Evolutionary conservation across 352 stramenopile species (phyloP), one percentile per base, ranked within the genome.

Genomic region (Globisporangium nodosum): DNA sequence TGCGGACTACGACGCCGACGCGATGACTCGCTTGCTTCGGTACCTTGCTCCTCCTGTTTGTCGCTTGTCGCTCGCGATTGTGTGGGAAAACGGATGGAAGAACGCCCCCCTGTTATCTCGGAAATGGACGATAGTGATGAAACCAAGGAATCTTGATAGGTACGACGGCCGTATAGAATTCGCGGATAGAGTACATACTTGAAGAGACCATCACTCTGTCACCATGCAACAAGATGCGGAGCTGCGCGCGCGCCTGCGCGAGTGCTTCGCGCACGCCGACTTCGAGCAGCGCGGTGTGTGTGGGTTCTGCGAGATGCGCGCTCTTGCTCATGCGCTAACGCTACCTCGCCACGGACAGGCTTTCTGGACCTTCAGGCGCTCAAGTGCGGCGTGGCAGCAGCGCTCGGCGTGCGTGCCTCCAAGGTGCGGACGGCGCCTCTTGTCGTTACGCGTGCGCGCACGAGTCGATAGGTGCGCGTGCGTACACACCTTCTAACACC

Each of bases 351-450:
- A 16, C 16, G 7, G 15, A 46, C 27, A 90, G 80, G 78, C 2
- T 63, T 63, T 40, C 65, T 91, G 43, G 30, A 54, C 5, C 42
- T 69, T 1, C 64, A 70, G 11, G 78, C 88, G 11, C 65, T 88
- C n/a, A 91, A 88, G n/a, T 88, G 78, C 43, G 78, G 64, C 18
- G 76, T 91, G 24, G 78, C 77, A 9, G 78, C 81, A 2, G 73
- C 78, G 24, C 59, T 91, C 4, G 78, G 81, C 3, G 77, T 88
- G 18, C 76, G 77, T 13, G 69, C 81, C 21, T 91, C 81, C n/a
- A 88, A 88, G 69, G 74, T 63, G 3, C 12, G 50, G 9, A 3
- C 5, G 31, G 8, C 31, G 33, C 33, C 33, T 12, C 24, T 3
- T 27, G 24, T 27, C 1, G 24, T 27, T 27, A 27, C 24, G 24